Evolutionary conservation across 2,329 filamentous ascomycete species (phyloP), one percentile per base, ranked within the genome.

Genomic region (Penicillium sp.): DNA sequence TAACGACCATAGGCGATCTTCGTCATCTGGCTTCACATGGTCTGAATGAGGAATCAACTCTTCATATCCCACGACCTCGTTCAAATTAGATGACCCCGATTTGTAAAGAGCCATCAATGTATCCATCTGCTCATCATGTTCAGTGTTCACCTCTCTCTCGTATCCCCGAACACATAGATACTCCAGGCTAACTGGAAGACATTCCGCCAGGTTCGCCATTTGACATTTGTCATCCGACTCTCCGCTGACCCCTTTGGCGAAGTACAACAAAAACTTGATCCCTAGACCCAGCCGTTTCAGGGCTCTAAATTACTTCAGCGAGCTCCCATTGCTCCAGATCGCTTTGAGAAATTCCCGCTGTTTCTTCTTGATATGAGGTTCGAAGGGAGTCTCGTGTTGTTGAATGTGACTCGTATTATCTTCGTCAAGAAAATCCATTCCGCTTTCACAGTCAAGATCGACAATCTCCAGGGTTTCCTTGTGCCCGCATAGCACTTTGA

Each of bases 401-500:
- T 15, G 29, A 33, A 33, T 21, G 18, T 21, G 18, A 21, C 15
- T 46, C 45, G 8, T 6, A 7, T 6, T 46, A 34, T 5, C 18
- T 39, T 39, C 18, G n/a, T n/a, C 4, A n/a, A 39, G 36, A 1
- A 6, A 12, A 6, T 61, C 54, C 2, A 34, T 34, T 7, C 5
- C 24, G 24, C 7, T 7, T 1, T 7, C 7, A 7, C 24, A 26
- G 23, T 65, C 53, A 2, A 65, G 6, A 45, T 65, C 49, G 2
- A 65, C 45, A 1, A 53, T 38, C 33, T 65, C 58, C 10, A 65
- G 33, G 2, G 58, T 65, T 4, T 50, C 4, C 16, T 50, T 63
- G 44, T 65, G 58, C 1, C 38, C 18, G 2, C 49, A 58, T 8
- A 60, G 36, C 2, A 49, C 33, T 39, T 61, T 55, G 28, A 65